Conservation (phyloP, 2,329 filamentous ascomycete species). For the Alternaria sp. region DNA sequence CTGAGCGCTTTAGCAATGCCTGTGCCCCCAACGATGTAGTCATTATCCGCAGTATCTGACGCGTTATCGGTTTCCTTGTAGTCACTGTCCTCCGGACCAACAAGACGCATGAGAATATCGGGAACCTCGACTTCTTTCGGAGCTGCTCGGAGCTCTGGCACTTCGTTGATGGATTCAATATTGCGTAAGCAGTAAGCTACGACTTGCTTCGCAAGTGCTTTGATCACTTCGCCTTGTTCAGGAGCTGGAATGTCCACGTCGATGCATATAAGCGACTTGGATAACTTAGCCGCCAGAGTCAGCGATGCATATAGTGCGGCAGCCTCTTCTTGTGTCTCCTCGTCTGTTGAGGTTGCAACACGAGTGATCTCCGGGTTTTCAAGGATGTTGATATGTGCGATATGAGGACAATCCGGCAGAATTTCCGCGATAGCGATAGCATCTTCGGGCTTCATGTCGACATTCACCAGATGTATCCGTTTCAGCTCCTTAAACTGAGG, state of each 20-base stretch:
- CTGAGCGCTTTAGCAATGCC: slow-evolving; percentile 94
- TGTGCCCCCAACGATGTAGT: slow-evolving; percentile 95
- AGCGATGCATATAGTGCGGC: slow-evolving; percentile 93
- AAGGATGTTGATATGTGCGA: slow-evolving; percentile 87
- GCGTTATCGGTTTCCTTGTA: slow-evolving; percentile 66
- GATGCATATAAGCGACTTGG: slow-evolving; percentile 82
- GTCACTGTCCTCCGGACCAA: slow-evolving; percentile 71
- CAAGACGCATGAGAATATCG: slow-evolving; percentile 85
- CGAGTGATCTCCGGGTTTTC: slow-evolving; percentile 78
- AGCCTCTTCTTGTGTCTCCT: slow-evolving; percentile 87
- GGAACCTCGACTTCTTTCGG: slow-evolving; percentile 71
- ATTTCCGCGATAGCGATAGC: slow-evolving; percentile 91
- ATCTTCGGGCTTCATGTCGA: slow-evolving; percentile 84
- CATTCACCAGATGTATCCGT: slow-evolving; percentile 85
- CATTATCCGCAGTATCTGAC: slow-evolving; percentile 81
- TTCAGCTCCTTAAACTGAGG: slow-evolving; percentile 81
- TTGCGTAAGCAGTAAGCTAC: slow-evolving; percentile 93
- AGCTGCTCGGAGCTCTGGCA: slow-evolving; percentile 62
- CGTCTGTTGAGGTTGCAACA: slow-evolving; percentile 78
- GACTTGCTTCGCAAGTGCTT: slow-evolving; percentile 91
- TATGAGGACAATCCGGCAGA: slow-evolving; percentile 79
- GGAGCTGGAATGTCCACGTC: slow-evolving; percentile 88
- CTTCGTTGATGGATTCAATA: slow-evolving; percentile 79
- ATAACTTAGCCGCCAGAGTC: slow-evolving; percentile 86
- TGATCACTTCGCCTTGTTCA: slow-evolving; percentile 88